Evolutionary conservation across 352 stramenopile species (phyloP).

Genomic region (Thraustochytrium striatum): DNA sequence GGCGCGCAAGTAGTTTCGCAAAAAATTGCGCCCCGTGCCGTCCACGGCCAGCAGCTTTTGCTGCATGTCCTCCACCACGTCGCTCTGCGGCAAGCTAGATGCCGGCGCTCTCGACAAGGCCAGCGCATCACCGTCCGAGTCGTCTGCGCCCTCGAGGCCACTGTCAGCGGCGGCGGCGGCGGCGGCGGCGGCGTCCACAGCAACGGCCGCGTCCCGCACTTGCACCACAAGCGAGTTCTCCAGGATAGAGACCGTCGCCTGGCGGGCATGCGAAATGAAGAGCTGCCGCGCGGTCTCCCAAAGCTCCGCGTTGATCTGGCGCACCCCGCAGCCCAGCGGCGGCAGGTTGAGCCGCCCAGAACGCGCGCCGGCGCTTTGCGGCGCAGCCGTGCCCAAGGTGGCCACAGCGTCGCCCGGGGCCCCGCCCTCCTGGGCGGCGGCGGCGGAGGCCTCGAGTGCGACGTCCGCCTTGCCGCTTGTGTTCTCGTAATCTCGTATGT

Average conservation of each 20-base stretch:
- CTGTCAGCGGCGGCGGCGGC: not conserved
- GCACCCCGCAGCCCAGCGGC: conserved; percentile 10
- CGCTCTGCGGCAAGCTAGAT: too few species aligned
- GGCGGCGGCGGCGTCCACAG: not conserved
- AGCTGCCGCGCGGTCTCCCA: conserved; percentile 39
- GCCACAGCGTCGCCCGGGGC: not conserved
- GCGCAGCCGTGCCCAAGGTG: not conserved
- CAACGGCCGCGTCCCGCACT: not conserved
- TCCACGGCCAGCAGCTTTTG: conserved; percentile 41
- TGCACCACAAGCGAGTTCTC: conserved; percentile 44
- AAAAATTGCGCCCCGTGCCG: conserved; percentile 35
- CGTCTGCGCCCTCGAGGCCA: not conserved
- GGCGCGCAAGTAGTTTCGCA: conserved; percentile 40
- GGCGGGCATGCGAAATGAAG: conserved; percentile 30
- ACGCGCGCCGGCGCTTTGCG: not conserved
- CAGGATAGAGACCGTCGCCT: conserved; percentile 34
- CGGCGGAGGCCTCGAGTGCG: not conserved
- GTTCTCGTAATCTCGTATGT: conserved; percentile 39
- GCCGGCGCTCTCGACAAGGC: too few species aligned
- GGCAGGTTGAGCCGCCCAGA: conserved; percentile 9
- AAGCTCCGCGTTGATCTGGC: conserved; percentile 40
- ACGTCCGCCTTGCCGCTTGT: not conserved
- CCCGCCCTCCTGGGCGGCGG: not conserved
- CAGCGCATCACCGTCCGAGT: too few species aligned
- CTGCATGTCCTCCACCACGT: conserved; percentile 39